These are phyloP conservation scores for Aspergillus amoenus DNA, from an alignment of 2,329 filamentous ascomycete species.

Conservation along the genomic window DNA sequence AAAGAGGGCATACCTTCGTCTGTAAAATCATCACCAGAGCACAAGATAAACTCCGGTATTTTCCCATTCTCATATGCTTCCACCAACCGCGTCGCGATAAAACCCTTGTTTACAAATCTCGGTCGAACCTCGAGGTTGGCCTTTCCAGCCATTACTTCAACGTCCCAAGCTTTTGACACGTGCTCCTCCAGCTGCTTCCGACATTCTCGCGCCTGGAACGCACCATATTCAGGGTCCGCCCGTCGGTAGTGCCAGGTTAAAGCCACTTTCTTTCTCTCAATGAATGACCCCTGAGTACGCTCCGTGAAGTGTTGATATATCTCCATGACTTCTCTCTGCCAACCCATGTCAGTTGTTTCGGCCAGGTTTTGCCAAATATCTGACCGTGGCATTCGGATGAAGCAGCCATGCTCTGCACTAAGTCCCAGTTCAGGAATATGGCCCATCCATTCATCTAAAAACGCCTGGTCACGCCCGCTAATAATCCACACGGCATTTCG, in stretches of 20 bases:
- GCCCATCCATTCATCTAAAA: conserved; percentile 88
- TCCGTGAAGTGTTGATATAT: conserved; percentile 89
- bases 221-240: conserved; percentile 80
- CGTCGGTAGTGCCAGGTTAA: conserved; percentile 97
- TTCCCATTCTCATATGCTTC: conserved; percentile 64
- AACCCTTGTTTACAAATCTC: conserved; percentile 96
- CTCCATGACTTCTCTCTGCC: conserved; percentile 81
- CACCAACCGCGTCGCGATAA: conserved; percentile 84
- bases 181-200: conserved; percentile 76
- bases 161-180: conserved; percentile 77
- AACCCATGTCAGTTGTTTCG: conserved; percentile 83
- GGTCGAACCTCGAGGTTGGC: conserved; percentile 97
- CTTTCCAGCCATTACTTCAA: conserved; percentile 96
- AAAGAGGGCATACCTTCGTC: conserved; percentile 72
- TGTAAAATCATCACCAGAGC: conserved; percentile 92
- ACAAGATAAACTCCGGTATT: conserved; percentile 81
- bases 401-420: conserved; percentile 94
- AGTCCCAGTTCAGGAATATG: conserved; percentile 87
- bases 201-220: conserved; percentile 76
- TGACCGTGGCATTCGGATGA: conserved; percentile 77
- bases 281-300: conserved; percentile 81
- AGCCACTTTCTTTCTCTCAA: conserved; percentile 91
- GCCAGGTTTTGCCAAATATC: conserved; percentile 86
- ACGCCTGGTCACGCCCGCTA: conserved; percentile 88
- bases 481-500: conserved; percentile 97